A percentile compares a stretch with the other conserved stretches of the same genome.
Evolutionary conservation across 768 basidiomycete species (phyloP).

Genomic region (Obba rivulosa): DNA sequence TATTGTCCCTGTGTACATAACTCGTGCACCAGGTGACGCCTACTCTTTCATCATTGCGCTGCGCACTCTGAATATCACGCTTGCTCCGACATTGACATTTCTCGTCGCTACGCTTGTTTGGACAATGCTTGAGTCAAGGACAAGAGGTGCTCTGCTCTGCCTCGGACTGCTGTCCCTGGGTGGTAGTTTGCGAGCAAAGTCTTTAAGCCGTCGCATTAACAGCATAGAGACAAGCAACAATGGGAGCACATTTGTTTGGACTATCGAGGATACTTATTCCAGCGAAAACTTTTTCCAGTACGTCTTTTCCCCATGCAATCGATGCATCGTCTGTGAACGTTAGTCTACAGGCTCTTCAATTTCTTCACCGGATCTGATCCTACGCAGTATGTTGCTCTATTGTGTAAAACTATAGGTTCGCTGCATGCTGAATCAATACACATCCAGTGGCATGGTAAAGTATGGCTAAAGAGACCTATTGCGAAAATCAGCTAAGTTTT

Average conservation of each 20-base stretch:
- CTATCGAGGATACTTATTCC: slow-evolving; percentile 60
- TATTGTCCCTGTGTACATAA: too few species aligned
- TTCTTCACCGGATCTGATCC: slow-evolving; percentile 64
- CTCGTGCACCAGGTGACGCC: too few species aligned
- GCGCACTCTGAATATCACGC: too few species aligned
- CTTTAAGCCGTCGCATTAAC: slow-evolving; percentile 8
- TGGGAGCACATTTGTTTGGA: slow-evolving; percentile 56
- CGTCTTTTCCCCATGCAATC: slow-evolving; percentile 19
- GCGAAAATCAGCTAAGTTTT: slow-evolving; percentile 3
- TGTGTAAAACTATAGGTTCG: neutral
- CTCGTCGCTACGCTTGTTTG: too few species aligned
- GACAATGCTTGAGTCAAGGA: too few species aligned
- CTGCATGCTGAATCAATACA: neutral
- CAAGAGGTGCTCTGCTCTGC: neutral
- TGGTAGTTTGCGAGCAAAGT: slow-evolving; percentile 1
- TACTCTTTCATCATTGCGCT: too few species aligned
- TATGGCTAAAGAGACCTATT: slow-evolving; percentile 28
- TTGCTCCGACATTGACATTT: too few species aligned
- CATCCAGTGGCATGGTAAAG: slow-evolving; percentile 62
- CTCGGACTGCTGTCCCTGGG: neutral
- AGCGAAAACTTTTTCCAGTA: slow-evolving; percentile 71
- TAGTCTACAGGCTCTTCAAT: slow-evolving; percentile 38
- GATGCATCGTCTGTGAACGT: neutral
- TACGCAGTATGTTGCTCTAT: slow-evolving; percentile 47
- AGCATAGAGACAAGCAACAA: slow-evolving; percentile 36